These are phyloP conservation scores for Rhodofomes roseus DNA, from an alignment of 1,284 basidiomycete genomes.

Conservation along the genomic window DNA sequence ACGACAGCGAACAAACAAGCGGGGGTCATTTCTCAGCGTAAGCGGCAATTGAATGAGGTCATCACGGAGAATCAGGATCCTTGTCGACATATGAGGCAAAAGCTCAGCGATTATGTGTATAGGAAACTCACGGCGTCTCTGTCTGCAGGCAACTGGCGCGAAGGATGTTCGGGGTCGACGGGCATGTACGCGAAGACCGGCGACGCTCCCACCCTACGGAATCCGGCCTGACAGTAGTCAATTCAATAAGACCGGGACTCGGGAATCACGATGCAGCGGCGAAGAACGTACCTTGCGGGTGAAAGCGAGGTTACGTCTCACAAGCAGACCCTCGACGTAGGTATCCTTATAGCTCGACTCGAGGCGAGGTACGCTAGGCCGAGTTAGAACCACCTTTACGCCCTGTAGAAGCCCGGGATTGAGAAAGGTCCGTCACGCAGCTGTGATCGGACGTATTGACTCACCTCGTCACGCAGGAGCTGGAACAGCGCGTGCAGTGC, in stretches of 20 bases:
- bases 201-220: slow-evolving; percentile 3
- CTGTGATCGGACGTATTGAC: background rate
- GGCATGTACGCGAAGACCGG: slow-evolving; percentile 6
- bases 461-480: slow-evolving; percentile 1
- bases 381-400: slow-evolving; percentile 3
- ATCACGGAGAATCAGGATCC: background rate
- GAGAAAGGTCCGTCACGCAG: background rate
- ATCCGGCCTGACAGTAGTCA: slow-evolving; percentile 1
- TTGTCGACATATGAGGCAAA: background rate
- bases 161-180: slow-evolving; percentile 1
- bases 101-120: background rate
- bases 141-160: background rate
- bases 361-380: slow-evolving; percentile 2
- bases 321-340: background rate
- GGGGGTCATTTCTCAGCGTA: background rate
- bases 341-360: background rate
- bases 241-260: background rate
- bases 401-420: background rate
- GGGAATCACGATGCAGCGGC: background rate
- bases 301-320: slow-evolving; percentile 6
- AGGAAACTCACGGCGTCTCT: background rate
- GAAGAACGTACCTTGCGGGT: slow-evolving; percentile 2
- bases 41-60: background rate
- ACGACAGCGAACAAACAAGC: background rate
- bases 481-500: background rate